Percentiles rank a stretch among this genome's conserved stretches.
phyloP scores from a whole-genome alignment of 2,329 filamentous ascomycete species.

The Sclerotiophoma versabilis region DNA sequence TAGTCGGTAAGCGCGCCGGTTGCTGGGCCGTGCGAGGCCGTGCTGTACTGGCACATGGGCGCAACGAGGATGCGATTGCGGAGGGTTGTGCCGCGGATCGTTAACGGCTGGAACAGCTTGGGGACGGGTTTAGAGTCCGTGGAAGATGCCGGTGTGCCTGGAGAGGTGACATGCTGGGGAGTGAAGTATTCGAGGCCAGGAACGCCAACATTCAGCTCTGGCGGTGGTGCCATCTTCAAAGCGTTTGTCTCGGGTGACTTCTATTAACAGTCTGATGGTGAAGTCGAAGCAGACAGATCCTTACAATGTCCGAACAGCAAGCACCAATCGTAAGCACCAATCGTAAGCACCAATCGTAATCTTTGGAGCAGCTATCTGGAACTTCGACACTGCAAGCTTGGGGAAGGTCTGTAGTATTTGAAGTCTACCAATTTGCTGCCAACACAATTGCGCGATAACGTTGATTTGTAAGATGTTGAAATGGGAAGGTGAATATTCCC shows the following conservation, averaged over 20 bases:
- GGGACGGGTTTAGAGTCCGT: conserved; percentile 25
- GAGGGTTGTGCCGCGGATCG: conserved; percentile 45
- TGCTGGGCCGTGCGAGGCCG: conserved; percentile 42
- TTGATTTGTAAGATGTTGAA: conserved; percentile 16
- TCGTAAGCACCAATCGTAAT: not conserved
- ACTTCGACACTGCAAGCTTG: no score
- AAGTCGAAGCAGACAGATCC: not conserved
- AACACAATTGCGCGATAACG: not conserved
- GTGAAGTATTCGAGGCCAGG: conserved; percentile 54
- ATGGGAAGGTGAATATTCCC: conserved; percentile 9
- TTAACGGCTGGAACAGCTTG: conserved; percentile 47
- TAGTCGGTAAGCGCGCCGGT: conserved; percentile 49
- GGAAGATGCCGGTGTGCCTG: conserved; percentile 44
- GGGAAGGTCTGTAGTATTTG: not conserved
- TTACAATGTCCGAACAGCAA: not conserved
- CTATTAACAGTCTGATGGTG: not conserved
- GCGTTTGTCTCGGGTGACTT: not conserved
- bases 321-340: not conserved
- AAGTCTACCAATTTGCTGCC: not conserved
- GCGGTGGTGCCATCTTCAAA: conserved; percentile 23
- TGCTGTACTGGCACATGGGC: conserved; percentile 50
- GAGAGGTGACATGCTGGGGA: conserved; percentile 52
- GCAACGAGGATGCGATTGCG: conserved; percentile 49
- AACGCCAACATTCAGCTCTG: conserved; percentile 38
- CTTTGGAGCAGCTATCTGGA: not conserved